Base-by-base conservation (phyloP, 2,329 filamentous ascomycete species). In the Hypoxylon rubiginosum region DNA sequence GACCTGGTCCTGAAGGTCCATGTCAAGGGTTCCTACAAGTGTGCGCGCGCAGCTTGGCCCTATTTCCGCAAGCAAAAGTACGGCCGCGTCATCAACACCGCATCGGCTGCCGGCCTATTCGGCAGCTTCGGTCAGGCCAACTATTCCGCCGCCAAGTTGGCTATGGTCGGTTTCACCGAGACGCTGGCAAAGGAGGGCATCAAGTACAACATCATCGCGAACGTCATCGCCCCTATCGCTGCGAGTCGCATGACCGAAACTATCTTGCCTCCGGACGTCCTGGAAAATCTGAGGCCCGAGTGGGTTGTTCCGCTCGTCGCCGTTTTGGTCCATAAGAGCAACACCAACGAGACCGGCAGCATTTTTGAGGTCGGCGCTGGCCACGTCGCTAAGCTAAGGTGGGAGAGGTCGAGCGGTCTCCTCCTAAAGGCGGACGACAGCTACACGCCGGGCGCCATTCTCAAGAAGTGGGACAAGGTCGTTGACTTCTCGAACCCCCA, bases 41-140 rank as follows among this genome's bases (percentile, higher is more conserved):
- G 93, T 80, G 88, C 96, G 67, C 91, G 90, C 80, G 96, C 96
- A 69, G 96, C 96, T 56, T 99, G 96, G 95, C 94, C 95, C 65
- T 86, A 98, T 82, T 98, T 99, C 88, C 89, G 95, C 77, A 98
- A 98, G 85, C 96, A 99, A 83, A 98, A 97, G 88, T 99, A 93
- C 79, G 96, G 96, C 69, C 90, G 96, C 75, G 86, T 99, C 72
- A 97, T 99, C 83, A 98, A 97, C 86, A 98, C 96, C 24, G 90
- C 95, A 39, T 98, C 95, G n/a, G 94, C 94, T 62, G 94, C 96
- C 67, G 96, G 96, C 75, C 86, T 99, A 58, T 98, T 97, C 79
- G 96, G 96, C 76, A 96, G 89, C 83, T 98, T 97, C 77, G 96
- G 95, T 71, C 95, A 98, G 84, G 89, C 90, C 79, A 98, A 97